Conservation (phyloP, 768 basidiomycete genomes). For the Pilatotrama ljubarskyi region DNA sequence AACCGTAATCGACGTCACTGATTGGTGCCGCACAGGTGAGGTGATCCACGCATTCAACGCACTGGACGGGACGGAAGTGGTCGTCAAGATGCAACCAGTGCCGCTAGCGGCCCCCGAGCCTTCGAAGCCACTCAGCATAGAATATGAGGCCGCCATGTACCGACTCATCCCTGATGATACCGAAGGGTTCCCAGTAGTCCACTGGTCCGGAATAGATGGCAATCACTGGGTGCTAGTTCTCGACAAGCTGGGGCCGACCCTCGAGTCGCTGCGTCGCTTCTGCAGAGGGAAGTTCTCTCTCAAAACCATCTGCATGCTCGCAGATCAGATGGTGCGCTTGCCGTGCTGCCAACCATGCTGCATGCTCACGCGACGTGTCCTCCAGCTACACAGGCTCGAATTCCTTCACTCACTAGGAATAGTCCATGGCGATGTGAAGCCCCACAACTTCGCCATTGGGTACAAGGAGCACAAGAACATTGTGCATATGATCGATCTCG, state of each 20-base stretch:
- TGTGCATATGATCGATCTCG: conserved; percentile 27
- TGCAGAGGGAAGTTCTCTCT: conserved; percentile 23
- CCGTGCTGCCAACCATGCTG: no score
- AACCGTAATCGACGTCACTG: no score
- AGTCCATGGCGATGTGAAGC: conserved; percentile 28
- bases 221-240: conserved; percentile 20
- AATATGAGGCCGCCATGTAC: conserved; percentile 25
- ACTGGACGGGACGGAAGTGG: conserved; percentile 18
- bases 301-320: conserved; percentile 28
- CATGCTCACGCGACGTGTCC: not conserved
- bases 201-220: conserved; percentile 20
- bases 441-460: conserved; percentile 27
- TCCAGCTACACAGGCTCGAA: conserved; percentile 24
- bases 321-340: conserved; percentile 28
- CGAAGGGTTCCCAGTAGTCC: conserved; percentile 16
- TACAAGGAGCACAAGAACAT: not conserved
- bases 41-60: conserved; percentile 6
- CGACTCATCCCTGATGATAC: conserved; percentile 9
- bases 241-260: conserved; percentile 25
- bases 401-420: conserved; percentile 22
- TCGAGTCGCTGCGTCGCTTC: conserved; percentile 17
- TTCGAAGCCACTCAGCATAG: not conserved
- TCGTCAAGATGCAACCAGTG: conserved; percentile 16
- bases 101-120: no score
- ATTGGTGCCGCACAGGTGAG: not conserved